Evolutionary conservation across 208 protist species (phyloP), one percentile per base, ranked within the genome.

Genomic region (Leptomonas seymouri): DNA sequence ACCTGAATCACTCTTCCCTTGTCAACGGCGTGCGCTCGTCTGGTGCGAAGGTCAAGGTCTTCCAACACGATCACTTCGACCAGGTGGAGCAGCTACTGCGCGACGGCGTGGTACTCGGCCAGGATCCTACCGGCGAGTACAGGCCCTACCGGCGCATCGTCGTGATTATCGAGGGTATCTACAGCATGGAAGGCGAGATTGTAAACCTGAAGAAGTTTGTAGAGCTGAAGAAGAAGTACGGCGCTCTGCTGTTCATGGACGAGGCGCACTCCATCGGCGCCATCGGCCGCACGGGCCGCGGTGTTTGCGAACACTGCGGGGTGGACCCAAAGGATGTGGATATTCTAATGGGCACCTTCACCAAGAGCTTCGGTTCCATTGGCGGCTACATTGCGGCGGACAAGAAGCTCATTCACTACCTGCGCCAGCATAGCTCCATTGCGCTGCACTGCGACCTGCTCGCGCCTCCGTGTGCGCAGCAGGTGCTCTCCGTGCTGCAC

Each of bases 231-330:
- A 96, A 99, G 63, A 92, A 98, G 76, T 99, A 99, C 87, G 93
- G 94, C 64, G 97, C 96, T 4, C 75, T 99, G 25, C 96, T 98
- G 3, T 99, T 99, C 79, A 78, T 99, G 42, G 98, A 99, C 78
- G 98, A 99, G 89, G 97, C 98, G 8, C 98, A 99, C 80, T 98
- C 98, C 31, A 98, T 99, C 63, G 98, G 98, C 66, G 87, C 99
- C 23, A 98, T 99, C 67, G 98, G 98, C 54, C 58, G 67, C 25
- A 86, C 78, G 27, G 98, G 98, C 59, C 94, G 93, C 44, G 98
- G 98, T 42, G 93, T 99, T 4, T 97, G 92, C 72, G 98, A 99
- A 77, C 71, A 89, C 77, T 84, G 87, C 61, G 92, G 94, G 34
- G 81, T 99, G 6, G 69, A 86, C 65, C 84, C 93, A 48, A 73